Evolutionary conservation across 2,329 filamentous ascomycete species (phyloP), one percentile per base, ranked within the genome.

Genomic region (Neonectria coccinea): DNA sequence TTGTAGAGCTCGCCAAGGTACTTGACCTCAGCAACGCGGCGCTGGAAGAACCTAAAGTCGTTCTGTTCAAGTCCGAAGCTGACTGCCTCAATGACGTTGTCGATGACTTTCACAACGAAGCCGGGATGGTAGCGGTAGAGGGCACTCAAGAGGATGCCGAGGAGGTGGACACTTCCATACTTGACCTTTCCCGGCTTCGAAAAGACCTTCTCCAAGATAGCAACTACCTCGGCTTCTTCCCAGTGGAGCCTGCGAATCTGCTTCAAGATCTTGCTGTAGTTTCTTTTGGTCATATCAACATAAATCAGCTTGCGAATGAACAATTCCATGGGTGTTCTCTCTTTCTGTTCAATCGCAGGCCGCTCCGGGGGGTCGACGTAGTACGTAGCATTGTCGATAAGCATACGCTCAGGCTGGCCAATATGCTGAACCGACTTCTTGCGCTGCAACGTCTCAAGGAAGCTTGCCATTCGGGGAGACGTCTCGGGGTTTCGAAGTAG

Each of bases 1-100:
- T 97, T 97, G 82, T 99, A 99, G 10, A 99, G 87, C 79, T 99
- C 96, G 22, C 93, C 94, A 5, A 99, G 85, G 76, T 97, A 99
- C 77, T 97, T 98, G 74, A 97, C 93, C 78, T 98, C 95, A 3
- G 97, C 93, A 67, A 99, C 91, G 22, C 96, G 91, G 64, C 94
- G 91, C 79, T 99, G 96, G 76, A 97, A 97, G 81, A 94, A 97
- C 74, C 97, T 94, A 85, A 97, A 99, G 77, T 99, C 96, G 73
- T 98, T 98, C 71, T 94, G 89, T 79, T 99, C 96, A 2, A 99
- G 84, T 1, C 96, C 96, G 68, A 97, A 87, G 1, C 88, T 91
- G 68, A 99, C 91, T 6, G 92, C 91, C 79, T 99, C 97, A 16
- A 98, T 84, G 6, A 98, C 82, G 68, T 95, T 94, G 77, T 99